phyloP scores from a whole-genome alignment of 129 eudicot genomes.

The Lactuca sativa region DNA sequence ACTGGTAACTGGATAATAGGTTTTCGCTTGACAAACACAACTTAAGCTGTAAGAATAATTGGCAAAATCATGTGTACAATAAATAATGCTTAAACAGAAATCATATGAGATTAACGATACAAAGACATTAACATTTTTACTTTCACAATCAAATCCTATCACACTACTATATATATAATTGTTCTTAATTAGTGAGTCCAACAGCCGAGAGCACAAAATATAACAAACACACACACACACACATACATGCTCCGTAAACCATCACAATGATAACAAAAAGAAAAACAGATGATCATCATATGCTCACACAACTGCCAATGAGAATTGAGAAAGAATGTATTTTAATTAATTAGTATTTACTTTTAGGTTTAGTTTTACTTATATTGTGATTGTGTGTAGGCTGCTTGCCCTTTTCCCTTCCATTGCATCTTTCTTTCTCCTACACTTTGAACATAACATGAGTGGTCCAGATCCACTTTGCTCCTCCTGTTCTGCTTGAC shows the following conservation, averaged over 20 bases:
- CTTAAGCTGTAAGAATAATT: no score
- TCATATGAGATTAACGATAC: constrained; percentile 12
- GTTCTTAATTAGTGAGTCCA: constrained; percentile 56
- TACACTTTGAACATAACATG: constrained; percentile 79
- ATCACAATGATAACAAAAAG: constrained; percentile 23
- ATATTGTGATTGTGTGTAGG: constrained; percentile 45
- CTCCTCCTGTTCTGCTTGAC: constrained; percentile 70
- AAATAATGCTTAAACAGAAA: not conserved
- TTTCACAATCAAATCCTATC: constrained; percentile 46
- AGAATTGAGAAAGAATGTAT: constrained; percentile 36
- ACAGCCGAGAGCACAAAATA: constrained; percentile 46
- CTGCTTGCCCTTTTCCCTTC: constrained; percentile 78
- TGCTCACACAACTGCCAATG: constrained; percentile 56
- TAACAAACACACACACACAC: constrained; percentile 34
- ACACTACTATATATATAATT: constrained; percentile 38
- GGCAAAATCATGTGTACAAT: no score
- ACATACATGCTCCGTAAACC: constrained; percentile 39
- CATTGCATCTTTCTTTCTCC: constrained; percentile 98
- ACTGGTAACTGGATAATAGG: no score
- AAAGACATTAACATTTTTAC: constrained; percentile 27
- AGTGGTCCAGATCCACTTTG: constrained; percentile 74
- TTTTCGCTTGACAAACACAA: no score
- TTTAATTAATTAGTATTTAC: constrained; percentile 43
- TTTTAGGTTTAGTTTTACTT: constrained; percentile 40
- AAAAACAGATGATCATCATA: constrained; percentile 50